Conservation (phyloP, 2,329 filamentous ascomycete species). For the Botrytis byssoidea region DNA sequence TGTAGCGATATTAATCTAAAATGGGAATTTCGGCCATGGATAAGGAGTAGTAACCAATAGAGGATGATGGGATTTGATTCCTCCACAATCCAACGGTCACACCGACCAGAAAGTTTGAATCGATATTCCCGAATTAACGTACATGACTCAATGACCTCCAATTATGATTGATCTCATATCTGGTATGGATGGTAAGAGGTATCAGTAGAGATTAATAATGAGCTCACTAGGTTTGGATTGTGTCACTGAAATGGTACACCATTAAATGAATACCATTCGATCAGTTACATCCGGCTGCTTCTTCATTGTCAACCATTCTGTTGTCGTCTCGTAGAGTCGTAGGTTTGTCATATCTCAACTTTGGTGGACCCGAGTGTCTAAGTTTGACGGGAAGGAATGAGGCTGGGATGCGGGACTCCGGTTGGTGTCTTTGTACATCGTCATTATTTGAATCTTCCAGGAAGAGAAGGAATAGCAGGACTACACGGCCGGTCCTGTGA, state of each 20-base stretch:
- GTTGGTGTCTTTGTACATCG: background rate
- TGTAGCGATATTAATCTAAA: background rate
- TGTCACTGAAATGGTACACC: conserved; percentile 7
- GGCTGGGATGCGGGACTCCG: conserved; percentile 7
- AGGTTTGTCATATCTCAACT: conserved; percentile 12
- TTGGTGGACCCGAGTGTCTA: conserved; percentile 9
- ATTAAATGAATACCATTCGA: conserved; percentile 6
- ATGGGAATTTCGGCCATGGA: background rate
- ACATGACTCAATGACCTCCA: background rate
- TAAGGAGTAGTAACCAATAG: background rate
- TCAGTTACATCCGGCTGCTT: conserved; percentile 8
- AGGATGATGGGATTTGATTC: background rate
- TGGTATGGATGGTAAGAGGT: background rate
- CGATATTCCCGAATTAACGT: conserved; percentile 5
- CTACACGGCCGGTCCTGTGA: background rate
- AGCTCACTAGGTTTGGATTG: background rate
- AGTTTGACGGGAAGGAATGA: conserved; percentile 11
- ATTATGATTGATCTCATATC: background rate
- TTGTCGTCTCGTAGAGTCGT: conserved; percentile 2
- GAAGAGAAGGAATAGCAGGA: conserved; percentile 3
- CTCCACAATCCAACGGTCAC: conserved; percentile 5
- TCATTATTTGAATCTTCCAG: background rate
- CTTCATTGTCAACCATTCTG: background rate
- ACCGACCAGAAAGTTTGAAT: conserved; percentile 1
- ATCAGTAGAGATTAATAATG: background rate